Conservation (phyloP, 1,139 yeast species). For the Yamadazyma kanchanaburiensis region DNA sequence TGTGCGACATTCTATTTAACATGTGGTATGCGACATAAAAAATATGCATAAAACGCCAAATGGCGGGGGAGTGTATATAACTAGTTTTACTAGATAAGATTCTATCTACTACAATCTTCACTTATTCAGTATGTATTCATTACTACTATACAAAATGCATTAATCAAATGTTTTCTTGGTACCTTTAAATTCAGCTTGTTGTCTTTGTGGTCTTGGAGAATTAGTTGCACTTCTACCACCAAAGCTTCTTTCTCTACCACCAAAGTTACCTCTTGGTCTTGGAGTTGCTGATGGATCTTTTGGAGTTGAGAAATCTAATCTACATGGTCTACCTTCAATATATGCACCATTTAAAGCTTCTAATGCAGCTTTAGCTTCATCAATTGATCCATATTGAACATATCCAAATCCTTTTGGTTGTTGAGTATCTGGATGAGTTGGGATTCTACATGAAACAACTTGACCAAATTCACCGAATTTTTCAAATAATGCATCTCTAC, state of each 20-base stretch:
- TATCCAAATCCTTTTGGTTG: slow-evolving; percentile 99
- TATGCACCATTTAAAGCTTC: slow-evolving; percentile 86
- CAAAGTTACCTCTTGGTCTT: slow-evolving; percentile 25
- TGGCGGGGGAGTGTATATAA: too few species aligned
- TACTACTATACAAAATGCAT: slow-evolving; percentile 12
- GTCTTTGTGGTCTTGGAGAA: slow-evolving; percentile 55
- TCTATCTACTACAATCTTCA: too few species aligned
- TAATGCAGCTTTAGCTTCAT: slow-evolving; percentile 87
- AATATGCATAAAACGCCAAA: too few species aligned
- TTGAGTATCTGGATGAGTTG: slow-evolving; percentile 97
- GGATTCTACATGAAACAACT: slow-evolving; percentile 86
- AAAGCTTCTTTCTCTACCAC: slow-evolving; percentile 13
- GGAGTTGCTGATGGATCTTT: slow-evolving; percentile 53
- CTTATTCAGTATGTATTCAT: too few species aligned
- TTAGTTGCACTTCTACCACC: slow-evolving; percentile 40
- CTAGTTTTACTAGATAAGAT: too few species aligned
- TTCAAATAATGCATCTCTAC: slow-evolving; percentile 72
- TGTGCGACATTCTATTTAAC: too few species aligned
- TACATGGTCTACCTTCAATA: slow-evolving; percentile 89
- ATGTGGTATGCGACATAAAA: too few species aligned
- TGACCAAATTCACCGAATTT: slow-evolving; percentile 75
- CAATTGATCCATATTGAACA: slow-evolving; percentile 82
- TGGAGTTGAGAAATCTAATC: slow-evolving; percentile 94
- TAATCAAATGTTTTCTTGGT: slow-evolving; percentile 78
- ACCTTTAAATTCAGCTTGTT: slow-evolving; percentile 65